Base-by-base conservation (phyloP, 1,139 yeast genomes). In the Pichia sorboxylosa region DNA sequence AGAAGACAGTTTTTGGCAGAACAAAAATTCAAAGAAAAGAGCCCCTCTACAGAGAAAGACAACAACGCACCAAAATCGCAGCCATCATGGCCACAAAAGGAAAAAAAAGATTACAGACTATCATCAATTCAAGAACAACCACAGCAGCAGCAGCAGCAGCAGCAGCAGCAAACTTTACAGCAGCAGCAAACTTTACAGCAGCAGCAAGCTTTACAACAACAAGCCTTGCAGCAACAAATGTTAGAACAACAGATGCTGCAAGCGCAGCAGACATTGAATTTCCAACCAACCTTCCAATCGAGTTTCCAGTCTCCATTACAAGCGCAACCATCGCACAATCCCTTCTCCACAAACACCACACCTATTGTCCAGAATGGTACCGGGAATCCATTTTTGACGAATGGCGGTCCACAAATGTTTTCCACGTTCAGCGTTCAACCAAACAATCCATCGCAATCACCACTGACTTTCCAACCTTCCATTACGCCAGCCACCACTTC, bases 1-100 rank as follows among this genome's bases (percentile, higher is more conserved):
- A 71, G 94, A 54, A 63, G 74, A 40, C 93, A 82, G 49, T 84
- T 80, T 48, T 55, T 84, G 42, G 72, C 71, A 5, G 92, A 81
- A 47, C 76, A 64, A 51, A 65, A 63, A 35, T 64, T 57, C 17
- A 35, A 44, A 19, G 37, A 33, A 14, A 26, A 24, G 6, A 6
- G n/a, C 4, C 16, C 27, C n/a, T n/a, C 22, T 9, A 18, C 10
- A 19, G 8, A 11, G 17, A 13, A 20, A 13, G 13, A 21, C 18
- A 5, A 11, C 8, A 17, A 13, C 35, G 37, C 25, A 29, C 41
- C 34, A 21, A 41, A 47, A 40, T 48, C 44, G 34, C 51, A 45
- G 35, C 55, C n/a, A n/a, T n/a, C n/a, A n/a, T n/a, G n/a, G n/a
- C n/a, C n/a, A n/a, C n/a, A n/a, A n/a, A n/a, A n/a, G n/a, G n/a